These are phyloP conservation scores for Acanthamoeba healyi DNA, from an alignment of 208 protist genomes.

Conservation along the genomic window DNA sequence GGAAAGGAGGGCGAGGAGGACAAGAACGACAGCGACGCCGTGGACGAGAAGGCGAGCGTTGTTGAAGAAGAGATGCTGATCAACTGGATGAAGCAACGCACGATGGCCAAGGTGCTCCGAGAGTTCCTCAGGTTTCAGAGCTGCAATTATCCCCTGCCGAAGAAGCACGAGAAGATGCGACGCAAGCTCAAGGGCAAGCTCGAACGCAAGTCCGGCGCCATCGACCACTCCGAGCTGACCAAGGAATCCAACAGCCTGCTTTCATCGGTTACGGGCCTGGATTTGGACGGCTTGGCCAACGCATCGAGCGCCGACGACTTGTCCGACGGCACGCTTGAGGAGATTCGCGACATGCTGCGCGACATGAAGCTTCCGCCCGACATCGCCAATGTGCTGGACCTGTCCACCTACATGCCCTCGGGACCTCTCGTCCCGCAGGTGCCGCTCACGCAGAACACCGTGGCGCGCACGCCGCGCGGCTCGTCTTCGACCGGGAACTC, in stretches of 20 bases:
- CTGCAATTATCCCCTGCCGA: slow-evolving; percentile 6
- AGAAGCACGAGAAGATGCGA: background rate
- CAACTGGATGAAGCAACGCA: slow-evolving; percentile 63
- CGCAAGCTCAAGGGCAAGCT: slow-evolving; percentile 2
- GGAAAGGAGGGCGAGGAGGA: background rate
- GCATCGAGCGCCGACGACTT: background rate
- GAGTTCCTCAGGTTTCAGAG: slow-evolving; percentile 38
- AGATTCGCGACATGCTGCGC: slow-evolving; percentile 45
- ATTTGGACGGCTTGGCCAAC: background rate
- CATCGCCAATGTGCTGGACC: slow-evolving; percentile 50
- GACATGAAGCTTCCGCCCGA: slow-evolving; percentile 41
- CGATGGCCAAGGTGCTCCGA: slow-evolving; percentile 54
- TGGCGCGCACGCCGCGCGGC: background rate
- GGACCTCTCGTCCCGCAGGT: background rate
- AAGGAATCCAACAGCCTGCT: background rate
- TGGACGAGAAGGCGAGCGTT: background rate
- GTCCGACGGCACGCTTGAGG: background rate
- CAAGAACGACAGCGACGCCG: background rate
- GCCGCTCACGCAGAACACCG: background rate
- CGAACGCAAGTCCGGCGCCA: background rate
- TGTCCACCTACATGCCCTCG: background rate
- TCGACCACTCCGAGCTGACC: background rate
- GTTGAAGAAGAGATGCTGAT: slow-evolving; percentile 14
- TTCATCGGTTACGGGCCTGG: background rate
- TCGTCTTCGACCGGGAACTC: background rate